Percentiles rank a stretch among this genome's conserved stretches.
phyloP scores from a whole-genome alignment of 345 rosid species.

The Geranium brycei region DNA sequence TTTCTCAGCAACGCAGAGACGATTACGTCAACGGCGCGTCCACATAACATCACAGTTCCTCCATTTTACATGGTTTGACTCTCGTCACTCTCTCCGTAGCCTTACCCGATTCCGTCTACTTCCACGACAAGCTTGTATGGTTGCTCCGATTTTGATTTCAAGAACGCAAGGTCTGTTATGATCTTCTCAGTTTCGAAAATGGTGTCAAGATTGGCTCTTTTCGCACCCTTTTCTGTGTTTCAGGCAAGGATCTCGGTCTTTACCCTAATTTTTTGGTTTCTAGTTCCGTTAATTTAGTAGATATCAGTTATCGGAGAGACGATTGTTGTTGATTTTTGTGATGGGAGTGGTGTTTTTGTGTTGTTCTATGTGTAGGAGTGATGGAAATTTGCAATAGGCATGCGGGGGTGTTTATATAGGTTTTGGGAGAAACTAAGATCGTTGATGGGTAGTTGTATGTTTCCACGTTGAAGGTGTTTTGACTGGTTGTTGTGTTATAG shows the following conservation, averaged over 20 bases:
- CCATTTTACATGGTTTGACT: neutral
- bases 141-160: neutral
- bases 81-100: neutral
- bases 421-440: neutral
- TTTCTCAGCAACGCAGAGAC: too few relatives aligned
- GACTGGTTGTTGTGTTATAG: neutral
- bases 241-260: constrained; percentile 20
- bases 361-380: neutral
- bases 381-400: neutral
- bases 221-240: constrained; percentile 14
- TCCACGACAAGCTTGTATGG: neutral
- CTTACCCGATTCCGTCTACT: neutral
- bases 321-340: neutral
- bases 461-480: neutral
- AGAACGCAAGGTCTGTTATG: too few relatives aligned
- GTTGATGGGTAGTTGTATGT: neutral
- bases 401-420: neutral
- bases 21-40: too few relatives aligned
- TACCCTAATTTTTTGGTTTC: neutral
- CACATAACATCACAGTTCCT: too few relatives aligned
- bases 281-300: too few relatives aligned
- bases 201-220: constrained; percentile 12
- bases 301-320: neutral
- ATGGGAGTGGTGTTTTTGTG: too few relatives aligned
- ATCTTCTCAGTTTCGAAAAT: constrained; percentile 5